phyloP scores from a whole-genome alignment of 202 grass and related monocot species.

The Sporobolus alterniflorus region DNA sequence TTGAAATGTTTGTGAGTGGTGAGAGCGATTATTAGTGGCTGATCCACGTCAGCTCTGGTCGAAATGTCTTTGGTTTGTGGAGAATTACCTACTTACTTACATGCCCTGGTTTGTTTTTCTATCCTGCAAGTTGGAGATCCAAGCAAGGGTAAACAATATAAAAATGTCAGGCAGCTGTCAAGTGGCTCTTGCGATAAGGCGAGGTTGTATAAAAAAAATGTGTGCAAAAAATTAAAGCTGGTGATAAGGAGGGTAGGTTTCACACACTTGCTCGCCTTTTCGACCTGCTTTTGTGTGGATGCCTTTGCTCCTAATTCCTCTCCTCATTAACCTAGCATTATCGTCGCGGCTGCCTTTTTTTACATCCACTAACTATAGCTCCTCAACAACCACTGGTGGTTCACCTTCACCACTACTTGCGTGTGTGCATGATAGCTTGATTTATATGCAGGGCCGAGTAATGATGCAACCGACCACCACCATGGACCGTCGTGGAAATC shows the following conservation, averaged over 20 bases:
- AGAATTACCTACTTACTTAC: too few species aligned
- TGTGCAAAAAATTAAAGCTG: too few species aligned
- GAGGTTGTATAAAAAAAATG: too few species aligned
- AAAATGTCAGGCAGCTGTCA: neutral
- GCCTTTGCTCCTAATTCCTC: slow-evolving; percentile 38
- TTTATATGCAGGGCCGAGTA: too few species aligned
- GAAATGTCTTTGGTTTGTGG: too few species aligned
- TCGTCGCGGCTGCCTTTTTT: slow-evolving; percentile 42
- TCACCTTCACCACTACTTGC: neutral
- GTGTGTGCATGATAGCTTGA: too few species aligned
- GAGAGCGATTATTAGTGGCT: too few species aligned
- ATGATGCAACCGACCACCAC: too few species aligned
- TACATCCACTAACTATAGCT: slow-evolving; percentile 29
- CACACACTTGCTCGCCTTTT: neutral
- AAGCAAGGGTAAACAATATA: neutral
- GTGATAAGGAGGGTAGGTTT: slow-evolving; percentile 47
- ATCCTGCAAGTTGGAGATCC: neutral
- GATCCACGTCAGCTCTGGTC: too few species aligned
- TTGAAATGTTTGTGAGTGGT: too few species aligned
- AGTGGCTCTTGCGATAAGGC: slow-evolving; percentile 14
- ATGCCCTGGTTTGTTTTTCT: too few species aligned
- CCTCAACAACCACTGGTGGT: neutral
- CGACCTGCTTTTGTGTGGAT: neutral
- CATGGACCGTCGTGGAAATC: too few species aligned
- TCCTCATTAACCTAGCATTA: slow-evolving; percentile 63